Evolutionary conservation across 2,329 filamentous ascomycete genomes (phyloP).

Genomic region (Mollisia scopiformis): DNA sequence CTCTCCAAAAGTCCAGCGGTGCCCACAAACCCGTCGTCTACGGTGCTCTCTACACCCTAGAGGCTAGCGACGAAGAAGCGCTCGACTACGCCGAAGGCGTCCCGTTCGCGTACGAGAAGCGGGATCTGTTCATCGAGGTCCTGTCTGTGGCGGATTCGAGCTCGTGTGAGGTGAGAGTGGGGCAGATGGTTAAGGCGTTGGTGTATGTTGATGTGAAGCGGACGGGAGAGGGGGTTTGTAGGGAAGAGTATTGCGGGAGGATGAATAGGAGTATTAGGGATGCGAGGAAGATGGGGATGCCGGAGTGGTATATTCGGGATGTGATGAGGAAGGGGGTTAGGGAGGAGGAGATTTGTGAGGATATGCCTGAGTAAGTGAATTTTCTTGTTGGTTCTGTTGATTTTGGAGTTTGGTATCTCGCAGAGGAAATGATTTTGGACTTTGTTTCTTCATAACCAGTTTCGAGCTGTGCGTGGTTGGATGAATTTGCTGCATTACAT

Average conservation of each 20-base stretch:
- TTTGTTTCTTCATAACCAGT: no score
- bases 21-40: slow-evolving; percentile 43
- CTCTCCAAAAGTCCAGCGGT: neutral
- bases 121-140: slow-evolving; percentile 47
- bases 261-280: slow-evolving; percentile 68
- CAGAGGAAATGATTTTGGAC: no score
- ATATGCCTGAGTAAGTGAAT: slow-evolving; percentile 2
- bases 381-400: neutral
- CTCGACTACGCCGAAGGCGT: slow-evolving; percentile 67
- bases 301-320: slow-evolving; percentile 46
- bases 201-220: slow-evolving; percentile 61
- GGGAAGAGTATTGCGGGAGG: slow-evolving; percentile 61
- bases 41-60: slow-evolving; percentile 54
- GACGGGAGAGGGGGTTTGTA: slow-evolving; percentile 43
- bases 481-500: neutral
- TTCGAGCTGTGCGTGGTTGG: no score
- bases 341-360: slow-evolving; percentile 10
- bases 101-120: slow-evolving; percentile 61
- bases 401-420: no score
- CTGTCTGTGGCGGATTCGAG: neutral
- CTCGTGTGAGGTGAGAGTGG: slow-evolving; percentile 29
- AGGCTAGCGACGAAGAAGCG: slow-evolving; percentile 49
- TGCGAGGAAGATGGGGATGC: slow-evolving; percentile 56
- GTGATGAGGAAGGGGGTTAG: slow-evolving; percentile 18
- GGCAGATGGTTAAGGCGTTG: slow-evolving; percentile 45